Base-by-base conservation (phyloP, 2,329 filamentous ascomycete species). In the Intubia oerlemansii region DNA sequence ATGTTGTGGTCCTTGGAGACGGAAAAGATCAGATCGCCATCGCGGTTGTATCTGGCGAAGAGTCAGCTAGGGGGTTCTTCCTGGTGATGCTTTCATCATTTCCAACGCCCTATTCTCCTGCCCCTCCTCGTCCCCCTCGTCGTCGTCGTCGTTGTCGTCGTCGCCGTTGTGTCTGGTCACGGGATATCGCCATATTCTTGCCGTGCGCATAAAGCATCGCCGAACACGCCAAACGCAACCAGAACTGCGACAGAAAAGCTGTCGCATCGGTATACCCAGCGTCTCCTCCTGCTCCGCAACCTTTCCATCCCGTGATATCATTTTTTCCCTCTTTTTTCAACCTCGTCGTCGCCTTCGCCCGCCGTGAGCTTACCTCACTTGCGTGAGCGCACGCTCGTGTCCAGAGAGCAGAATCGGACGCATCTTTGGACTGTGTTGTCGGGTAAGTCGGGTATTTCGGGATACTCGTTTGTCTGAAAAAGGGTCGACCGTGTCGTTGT, bases 351-450 rank as follows among this genome's bases (percentile, higher is more conserved):
- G n/a, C 16, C 17, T 19, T 23, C 18, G 16, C n/a, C 5, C 17
- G n/a, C n/a, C n/a, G n/a, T 9, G 20, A 21, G 32, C 37, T 17
- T 30, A 41, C 38, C 32, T 40, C 55, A 93, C 85, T 56, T 93
- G 82, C 50, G 81, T 92, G 56, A 92, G 67, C 57, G 82, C 80
- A 62, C 82, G 78, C 66, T 91, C 82, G 71, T 98, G 88, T 56
- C 88, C 88, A 52, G 81, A 75, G 46, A 98, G 68, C 45, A 98
- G 65, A 55, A 93, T 90, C 49, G 88, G 88, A 62, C 88, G 81
- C 88, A 98, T 98, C 37, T 56, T 81, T 58, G 53, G 48, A 12
- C 11, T 41, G 39, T 41, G 37, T 38, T 40, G 19, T 10, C 15
- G 10, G 9, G 7, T 21, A 13, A 18, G 20, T 24, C 23, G 8